A percentile compares a stretch with the other conserved stretches of the same genome.
Conservation (phyloP, 2,329 filamentous ascomycete species). For the Microsporum ferrugineum region DNA sequence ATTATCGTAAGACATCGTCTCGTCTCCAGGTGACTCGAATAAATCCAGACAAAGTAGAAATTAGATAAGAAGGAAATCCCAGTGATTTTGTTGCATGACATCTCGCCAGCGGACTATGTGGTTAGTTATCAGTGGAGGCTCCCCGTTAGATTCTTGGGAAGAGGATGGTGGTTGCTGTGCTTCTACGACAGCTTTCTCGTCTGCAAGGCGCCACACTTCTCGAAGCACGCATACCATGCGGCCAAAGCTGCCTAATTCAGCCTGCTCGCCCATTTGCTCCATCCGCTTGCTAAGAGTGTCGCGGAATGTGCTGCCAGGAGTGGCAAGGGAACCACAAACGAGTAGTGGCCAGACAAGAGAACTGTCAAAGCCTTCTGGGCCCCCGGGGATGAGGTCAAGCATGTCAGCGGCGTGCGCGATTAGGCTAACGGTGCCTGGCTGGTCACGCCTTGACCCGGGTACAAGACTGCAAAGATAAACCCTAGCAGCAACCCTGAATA, state of each 20-base stretch:
- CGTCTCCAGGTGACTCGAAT: background rate
- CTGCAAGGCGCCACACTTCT: slow-evolving; percentile 70
- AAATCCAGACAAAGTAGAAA: background rate
- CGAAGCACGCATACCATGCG: slow-evolving; percentile 65
- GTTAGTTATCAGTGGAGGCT: background rate
- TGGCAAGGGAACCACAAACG: slow-evolving; percentile 68
- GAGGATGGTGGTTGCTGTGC: slow-evolving; percentile 3
- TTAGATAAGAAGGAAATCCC: slow-evolving; percentile 84
- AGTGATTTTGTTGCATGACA: slow-evolving; percentile 78
- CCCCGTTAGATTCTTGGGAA: background rate
- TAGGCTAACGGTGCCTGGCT: slow-evolving; percentile 62
- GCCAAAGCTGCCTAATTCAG: slow-evolving; percentile 73
- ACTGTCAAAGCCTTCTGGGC: slow-evolving; percentile 73
- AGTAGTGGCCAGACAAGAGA: slow-evolving; percentile 89
- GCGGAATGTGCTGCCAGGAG: slow-evolving; percentile 63
- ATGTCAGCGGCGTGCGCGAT: slow-evolving; percentile 65
- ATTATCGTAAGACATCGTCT: slow-evolving; percentile 1
- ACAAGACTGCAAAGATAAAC: slow-evolving; percentile 96
- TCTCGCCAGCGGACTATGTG: slow-evolving; percentile 71
- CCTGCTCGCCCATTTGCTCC: slow-evolving; percentile 61
- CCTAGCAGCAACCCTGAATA: slow-evolving; percentile 83
- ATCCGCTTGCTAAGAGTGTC: slow-evolving; percentile 65
- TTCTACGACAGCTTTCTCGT: slow-evolving; percentile 36
- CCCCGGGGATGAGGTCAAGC: slow-evolving; percentile 71
- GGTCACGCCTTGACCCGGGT: slow-evolving; percentile 68